These are phyloP conservation scores for Podaxis sp. DNA, from an alignment of 768 basidiomycete species.

Conservation along the genomic window DNA sequence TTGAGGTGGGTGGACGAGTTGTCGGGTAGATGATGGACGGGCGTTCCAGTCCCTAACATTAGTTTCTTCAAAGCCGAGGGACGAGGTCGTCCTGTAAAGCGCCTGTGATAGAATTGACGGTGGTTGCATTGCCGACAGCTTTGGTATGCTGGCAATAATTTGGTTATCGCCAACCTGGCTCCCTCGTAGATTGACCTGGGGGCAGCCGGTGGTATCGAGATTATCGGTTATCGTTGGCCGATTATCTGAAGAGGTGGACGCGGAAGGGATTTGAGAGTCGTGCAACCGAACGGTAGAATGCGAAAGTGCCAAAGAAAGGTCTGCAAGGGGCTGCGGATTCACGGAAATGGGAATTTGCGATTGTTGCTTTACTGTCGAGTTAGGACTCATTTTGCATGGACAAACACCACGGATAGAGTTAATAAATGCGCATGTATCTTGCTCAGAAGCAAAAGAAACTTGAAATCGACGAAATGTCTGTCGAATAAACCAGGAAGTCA, in stretches of 20 bases:
- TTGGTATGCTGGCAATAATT: not conserved
- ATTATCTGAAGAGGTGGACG: no score
- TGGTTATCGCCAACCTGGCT: no score
- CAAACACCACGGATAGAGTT: constrained; percentile 65
- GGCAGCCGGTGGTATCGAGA: not conserved
- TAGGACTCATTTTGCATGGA: constrained; percentile 67
- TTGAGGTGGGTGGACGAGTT: not conserved
- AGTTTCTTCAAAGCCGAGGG: not conserved
- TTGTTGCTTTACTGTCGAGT: constrained; percentile 8
- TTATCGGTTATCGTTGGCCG: not conserved
- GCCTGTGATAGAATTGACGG: not conserved
- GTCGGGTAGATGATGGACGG: not conserved
- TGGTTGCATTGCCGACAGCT: constrained; percentile 6
- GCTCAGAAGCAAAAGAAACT: constrained; percentile 57
- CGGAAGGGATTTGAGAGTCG: not conserved
- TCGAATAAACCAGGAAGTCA: constrained; percentile 2
- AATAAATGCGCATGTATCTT: constrained; percentile 56
- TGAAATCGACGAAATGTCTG: constrained; percentile 78
- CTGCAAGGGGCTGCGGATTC: not conserved
- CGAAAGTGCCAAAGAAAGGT: not conserved
- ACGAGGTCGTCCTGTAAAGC: not conserved
- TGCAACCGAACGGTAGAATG: not conserved
- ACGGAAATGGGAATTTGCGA: not conserved
- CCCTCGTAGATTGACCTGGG: not conserved
- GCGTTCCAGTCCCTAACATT: not conserved